Base-by-base conservation (phyloP, 768 basidiomycete genomes). In the Panus rudis region DNA sequence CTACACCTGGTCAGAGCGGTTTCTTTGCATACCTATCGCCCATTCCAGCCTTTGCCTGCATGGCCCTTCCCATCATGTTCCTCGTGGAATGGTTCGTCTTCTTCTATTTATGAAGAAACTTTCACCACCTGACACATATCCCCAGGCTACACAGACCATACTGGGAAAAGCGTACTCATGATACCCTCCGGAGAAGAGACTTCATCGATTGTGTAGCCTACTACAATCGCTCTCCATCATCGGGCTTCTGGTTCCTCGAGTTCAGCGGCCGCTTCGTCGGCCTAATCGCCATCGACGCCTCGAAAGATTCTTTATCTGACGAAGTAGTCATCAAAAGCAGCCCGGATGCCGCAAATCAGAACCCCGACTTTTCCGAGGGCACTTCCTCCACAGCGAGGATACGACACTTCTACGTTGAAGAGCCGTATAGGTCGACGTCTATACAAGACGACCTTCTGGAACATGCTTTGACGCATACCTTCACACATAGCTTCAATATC, bases 341-440 rank as follows among this genome's bases (percentile, higher is more conserved):
- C 14, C 45, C 56, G 30, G 43, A 55, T 21, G 33, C 43, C 20
- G 22, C 37, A 17, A 46, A 55, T 31, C 42, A 44, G n/a, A 42
- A 45, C 42, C 51, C 44, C 24, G 31, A 48, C 20, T 33, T 48
- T 16, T 53, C 59, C 41, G 61, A 53, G 19, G 63, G 68, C 27
- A 63, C 69, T 24, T 66, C 77, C n/a, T 55, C 60, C 31, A 67
- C 69, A n/a, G 87, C 80, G 10, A 63, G 69, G 14, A 78, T 90
- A 51, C 79, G 84, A 23, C 87, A 90, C 57, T 81, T 88, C 60
- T 81, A 76, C 52, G 73, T 84, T 20, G 81, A 85, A 30, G 80
- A 81, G 50, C 66, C 64, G 13, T 89, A 76, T 52, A 75, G 83
- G 39, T 51, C 52, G 6, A 62, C 73, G 19, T 67, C 67, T 11